A percentile compares a stretch with the other conserved stretches of the same genome.
Conservation (phyloP, 2,329 filamentous ascomycete species). For the Talaromyces sp. region DNA sequence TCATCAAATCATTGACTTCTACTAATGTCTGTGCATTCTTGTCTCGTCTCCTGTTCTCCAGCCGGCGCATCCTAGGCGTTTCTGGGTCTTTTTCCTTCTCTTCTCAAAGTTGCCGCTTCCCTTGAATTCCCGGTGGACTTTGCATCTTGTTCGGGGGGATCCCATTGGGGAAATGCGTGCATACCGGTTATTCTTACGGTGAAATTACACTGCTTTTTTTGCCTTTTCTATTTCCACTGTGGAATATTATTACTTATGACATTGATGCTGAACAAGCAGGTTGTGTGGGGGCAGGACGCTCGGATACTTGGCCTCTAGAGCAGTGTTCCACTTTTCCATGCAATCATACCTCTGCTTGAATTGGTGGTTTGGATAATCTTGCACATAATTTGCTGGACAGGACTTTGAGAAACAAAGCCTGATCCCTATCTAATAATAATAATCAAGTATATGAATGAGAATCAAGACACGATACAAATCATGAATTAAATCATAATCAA, state of each 20-base stretch:
- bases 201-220: not conserved
- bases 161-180: not conserved
- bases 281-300: not conserved
- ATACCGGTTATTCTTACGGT: not conserved
- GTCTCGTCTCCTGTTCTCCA: conserved; percentile 4
- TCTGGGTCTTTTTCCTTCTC: conserved; percentile 1
- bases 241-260: conserved; percentile 1
- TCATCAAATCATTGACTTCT: not conserved
- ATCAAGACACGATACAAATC: not conserved
- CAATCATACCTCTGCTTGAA: not conserved
- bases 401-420: not conserved
- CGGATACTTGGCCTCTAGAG: not conserved
- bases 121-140: not conserved
- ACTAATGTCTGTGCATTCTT: not conserved
- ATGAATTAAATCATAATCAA: not conserved
- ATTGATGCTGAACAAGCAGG: not conserved
- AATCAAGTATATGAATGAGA: conserved; percentile 6
- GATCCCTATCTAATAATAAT: not conserved
- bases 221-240: not conserved
- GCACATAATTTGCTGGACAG: conserved; percentile 4
- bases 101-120: not conserved
- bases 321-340: not conserved
- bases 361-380: not conserved
- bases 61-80: conserved; percentile 33
- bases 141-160: not conserved